phyloP scores from a whole-genome alignment of 768 basidiomycete species.

The Cantharellus anzutake region DNA sequence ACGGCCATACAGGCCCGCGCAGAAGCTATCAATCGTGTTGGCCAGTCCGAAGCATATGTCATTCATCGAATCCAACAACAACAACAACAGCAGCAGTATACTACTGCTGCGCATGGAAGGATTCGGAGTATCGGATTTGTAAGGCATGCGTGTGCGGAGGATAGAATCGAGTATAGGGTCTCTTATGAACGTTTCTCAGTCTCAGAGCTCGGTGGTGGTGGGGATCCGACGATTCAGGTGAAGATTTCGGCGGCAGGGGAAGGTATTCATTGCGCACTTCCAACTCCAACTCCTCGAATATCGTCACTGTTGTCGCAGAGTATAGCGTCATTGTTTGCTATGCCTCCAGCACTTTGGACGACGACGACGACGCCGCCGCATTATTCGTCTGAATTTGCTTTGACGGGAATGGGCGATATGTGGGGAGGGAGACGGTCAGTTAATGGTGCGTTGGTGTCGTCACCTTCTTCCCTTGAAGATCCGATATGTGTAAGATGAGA shows the following conservation, averaged over 20 bases:
- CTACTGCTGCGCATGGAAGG: background rate
- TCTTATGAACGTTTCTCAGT: background rate
- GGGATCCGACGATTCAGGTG: background rate
- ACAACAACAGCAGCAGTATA: background rate
- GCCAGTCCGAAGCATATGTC: background rate
- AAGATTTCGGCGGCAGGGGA: background rate
- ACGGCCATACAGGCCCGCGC: background rate
- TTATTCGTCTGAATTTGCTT: background rate
- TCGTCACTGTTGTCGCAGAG: background rate
- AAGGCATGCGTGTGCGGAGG: background rate
- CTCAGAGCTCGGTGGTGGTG: background rate
- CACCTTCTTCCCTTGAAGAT: no score
- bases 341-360: background rate
- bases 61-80: background rate
- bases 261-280: background rate
- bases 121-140: background rate
- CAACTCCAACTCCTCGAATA: background rate
- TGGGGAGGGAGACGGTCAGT: background rate
- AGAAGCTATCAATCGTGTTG: background rate
- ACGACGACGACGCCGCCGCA: background rate
- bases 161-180: background rate
- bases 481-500: no score
- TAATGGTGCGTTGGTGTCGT: background rate
- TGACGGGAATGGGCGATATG: background rate
- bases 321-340: background rate